A percentile compares a stretch with the other conserved stretches of the same genome.
Conservation (phyloP, 2,329 filamentous ascomycete species). For the Xylariomycetidae sp. region DNA sequence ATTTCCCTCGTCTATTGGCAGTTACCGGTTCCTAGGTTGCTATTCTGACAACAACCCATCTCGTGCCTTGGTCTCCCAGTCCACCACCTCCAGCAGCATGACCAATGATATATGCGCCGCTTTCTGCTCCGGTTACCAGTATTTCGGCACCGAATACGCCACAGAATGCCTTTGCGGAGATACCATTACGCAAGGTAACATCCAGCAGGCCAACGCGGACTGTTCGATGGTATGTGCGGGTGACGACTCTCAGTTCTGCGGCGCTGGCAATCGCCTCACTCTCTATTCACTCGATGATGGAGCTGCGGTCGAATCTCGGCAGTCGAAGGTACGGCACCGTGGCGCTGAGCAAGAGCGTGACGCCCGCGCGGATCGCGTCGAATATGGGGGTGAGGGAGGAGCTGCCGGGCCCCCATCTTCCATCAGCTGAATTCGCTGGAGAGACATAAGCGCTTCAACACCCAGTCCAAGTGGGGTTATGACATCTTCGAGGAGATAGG, state of each 20-base stretch:
- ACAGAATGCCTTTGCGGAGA: slow-evolving; percentile 6
- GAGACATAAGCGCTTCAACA: slow-evolving; percentile 39
- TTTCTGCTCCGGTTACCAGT: slow-evolving; percentile 6
- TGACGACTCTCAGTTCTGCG: not conserved
- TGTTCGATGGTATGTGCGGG: not conserved
- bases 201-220: not conserved
- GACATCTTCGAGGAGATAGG: slow-evolving; percentile 41
- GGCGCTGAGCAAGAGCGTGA: slow-evolving; percentile 42
- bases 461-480: slow-evolving; percentile 35
- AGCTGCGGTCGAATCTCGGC: too few relatives aligned
- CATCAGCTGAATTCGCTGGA: slow-evolving; percentile 34
- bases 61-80: slow-evolving; percentile 2
- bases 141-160: slow-evolving; percentile 10
- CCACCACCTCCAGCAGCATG: slow-evolving; percentile 39
- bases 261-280: not conserved
- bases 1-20: not conserved
- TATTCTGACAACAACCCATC: slow-evolving; percentile 4
- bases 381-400: slow-evolving; percentile 36
- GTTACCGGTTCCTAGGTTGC: slow-evolving; percentile 1
- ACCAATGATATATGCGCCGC: slow-evolving; percentile 4
- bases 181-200: not conserved
- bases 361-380: slow-evolving; percentile 34
- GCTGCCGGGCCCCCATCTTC: slow-evolving; percentile 31
- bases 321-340: too few relatives aligned
- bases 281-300: not conserved